Base-by-base conservation (phyloP, 495 filamentous ascomycete genomes). In the Bathelium albidoporum region DNA sequence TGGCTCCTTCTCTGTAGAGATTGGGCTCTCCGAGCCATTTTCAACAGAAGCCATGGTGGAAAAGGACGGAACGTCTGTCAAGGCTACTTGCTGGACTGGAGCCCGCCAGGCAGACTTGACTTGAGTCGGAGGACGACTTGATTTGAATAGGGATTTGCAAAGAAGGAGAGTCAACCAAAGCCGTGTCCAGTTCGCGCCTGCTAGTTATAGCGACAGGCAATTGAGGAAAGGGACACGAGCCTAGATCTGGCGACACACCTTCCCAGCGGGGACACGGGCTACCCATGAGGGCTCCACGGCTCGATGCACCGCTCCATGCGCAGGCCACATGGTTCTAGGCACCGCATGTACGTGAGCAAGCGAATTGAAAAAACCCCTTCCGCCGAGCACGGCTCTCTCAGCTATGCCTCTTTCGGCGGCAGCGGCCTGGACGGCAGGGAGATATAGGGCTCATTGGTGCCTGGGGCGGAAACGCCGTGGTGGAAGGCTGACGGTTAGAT, bases 1-100 rank as follows among this genome's bases (percentile, higher is more conserved):
- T 4, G 45, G 39, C 53, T 71, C 69, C 43, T 66, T 55, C 24
- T 55, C 49, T 9, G 20, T 28, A 2, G 49, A 55, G 9, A 16
- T 29, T 26, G 49, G 49, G 24, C 49, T 55, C 16, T 55, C 49
- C 7, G 49, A 55, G 49, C 49, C 49, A 28, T 26, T 55, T 16
- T 55, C 49, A 29, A 55, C 16, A 9, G 49, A 9, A 11, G 49
- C 24, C 49, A 55, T 55, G 24, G 22, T 55, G 7, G 5, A 29
- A 20, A 16, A 24, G 5, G 18, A 49, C 44, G 14, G 5, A n/a
- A 49, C 18, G 36, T 49, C 44, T 5, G 20, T 5, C 34, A 39
- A 39, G n/a, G n/a, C n/a, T n/a, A n/a, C n/a, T n/a, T n/a, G n/a
- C n/a, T n/a, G n/a, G n/a, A n/a, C n/a, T n/a, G n/a, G n/a, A n/a